A percentile compares a stretch with the other conserved stretches of the same genome.
Conservation (phyloP, 2,329 filamentous ascomycete species). For the Phyllosticta capitalensis region DNA sequence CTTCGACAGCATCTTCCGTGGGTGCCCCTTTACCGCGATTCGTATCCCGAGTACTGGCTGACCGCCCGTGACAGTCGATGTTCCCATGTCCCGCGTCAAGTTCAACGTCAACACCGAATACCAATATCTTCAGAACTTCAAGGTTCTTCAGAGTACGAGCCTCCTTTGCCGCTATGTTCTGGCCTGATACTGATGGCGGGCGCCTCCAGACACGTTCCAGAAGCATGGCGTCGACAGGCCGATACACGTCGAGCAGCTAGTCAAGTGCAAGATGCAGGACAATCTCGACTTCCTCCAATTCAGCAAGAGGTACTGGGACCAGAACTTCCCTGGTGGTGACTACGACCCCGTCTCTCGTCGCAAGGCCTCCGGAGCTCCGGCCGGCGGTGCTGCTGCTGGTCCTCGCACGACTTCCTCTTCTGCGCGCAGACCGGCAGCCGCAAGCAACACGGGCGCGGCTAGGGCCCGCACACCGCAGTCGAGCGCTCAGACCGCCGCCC, state of each 20-base stretch:
- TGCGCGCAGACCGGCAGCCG: conserved; percentile 35
- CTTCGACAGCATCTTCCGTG: conserved; percentile 93
- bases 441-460: conserved; percentile 29
- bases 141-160: conserved; percentile 79
- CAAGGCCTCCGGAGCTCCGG: conserved; percentile 61
- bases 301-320: conserved; percentile 95
- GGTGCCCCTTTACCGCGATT: conserved; percentile 20
- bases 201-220: conserved; percentile 61
- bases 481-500: conserved; percentile 56
- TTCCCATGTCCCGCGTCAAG: conserved; percentile 92
- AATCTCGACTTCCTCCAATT: conserved; percentile 98
- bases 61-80: conserved; percentile 49
- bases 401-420: conserved; percentile 34
- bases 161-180: not conserved
- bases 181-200: conserved; percentile 11
- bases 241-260: conserved; percentile 76
- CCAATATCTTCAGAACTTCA: conserved; percentile 97
- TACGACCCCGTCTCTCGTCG: conserved; percentile 84
- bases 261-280: conserved; percentile 99
- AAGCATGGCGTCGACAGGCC: conserved; percentile 83
- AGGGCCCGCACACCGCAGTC: conserved; percentile 34
- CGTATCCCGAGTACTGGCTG: not conserved
- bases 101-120: conserved; percentile 98
- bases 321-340: conserved; percentile 93
- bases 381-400: conserved; percentile 32